Conservation (phyloP, 164 flowering plant genomes). For the Warburgia ugandensis region DNA sequence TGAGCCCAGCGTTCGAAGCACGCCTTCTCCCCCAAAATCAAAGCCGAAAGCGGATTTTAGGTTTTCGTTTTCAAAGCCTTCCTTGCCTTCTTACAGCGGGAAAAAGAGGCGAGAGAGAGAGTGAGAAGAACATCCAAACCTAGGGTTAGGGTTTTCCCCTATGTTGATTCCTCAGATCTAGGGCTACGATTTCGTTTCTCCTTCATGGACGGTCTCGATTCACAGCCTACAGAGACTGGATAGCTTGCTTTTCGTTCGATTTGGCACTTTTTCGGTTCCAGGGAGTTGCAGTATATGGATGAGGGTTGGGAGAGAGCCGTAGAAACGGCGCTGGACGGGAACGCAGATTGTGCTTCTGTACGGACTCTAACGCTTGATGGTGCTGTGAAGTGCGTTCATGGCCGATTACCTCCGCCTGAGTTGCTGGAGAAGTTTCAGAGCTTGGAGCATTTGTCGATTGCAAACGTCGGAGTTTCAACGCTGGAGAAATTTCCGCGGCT, state of each 20-base stretch:
- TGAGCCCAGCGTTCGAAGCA: neutral
- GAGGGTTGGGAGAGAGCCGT: conserved; percentile 96
- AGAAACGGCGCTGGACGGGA: conserved; percentile 82
- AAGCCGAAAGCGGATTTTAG: neutral
- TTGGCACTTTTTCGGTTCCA: no score
- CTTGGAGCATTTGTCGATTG: conserved; percentile 79
- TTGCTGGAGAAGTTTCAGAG: conserved; percentile 59
- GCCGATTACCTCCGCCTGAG: conserved; percentile 63
- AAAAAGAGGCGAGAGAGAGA: neutral
- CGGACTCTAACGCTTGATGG: conserved; percentile 77
- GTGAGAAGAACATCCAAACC: neutral
- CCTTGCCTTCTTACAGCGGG: neutral
- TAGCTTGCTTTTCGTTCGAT: neutral
- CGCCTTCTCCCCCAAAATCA: neutral
- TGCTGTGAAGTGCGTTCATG: conserved; percentile 80
- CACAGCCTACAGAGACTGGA: neutral
- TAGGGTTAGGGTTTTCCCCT: conserved; percentile 1
- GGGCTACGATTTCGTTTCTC: neutral
- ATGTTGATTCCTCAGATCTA: no score
- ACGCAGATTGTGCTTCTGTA: conserved; percentile 36
- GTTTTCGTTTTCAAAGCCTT: neutral
- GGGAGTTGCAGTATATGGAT: conserved; percentile 59
- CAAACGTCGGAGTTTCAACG: conserved; percentile 78
- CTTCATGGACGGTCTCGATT: neutral
- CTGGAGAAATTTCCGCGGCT: conserved; percentile 81